These are phyloP conservation scores for Annulohypoxylon moriforme DNA, from an alignment of 495 filamentous ascomycete species.

Conservation along the genomic window DNA sequence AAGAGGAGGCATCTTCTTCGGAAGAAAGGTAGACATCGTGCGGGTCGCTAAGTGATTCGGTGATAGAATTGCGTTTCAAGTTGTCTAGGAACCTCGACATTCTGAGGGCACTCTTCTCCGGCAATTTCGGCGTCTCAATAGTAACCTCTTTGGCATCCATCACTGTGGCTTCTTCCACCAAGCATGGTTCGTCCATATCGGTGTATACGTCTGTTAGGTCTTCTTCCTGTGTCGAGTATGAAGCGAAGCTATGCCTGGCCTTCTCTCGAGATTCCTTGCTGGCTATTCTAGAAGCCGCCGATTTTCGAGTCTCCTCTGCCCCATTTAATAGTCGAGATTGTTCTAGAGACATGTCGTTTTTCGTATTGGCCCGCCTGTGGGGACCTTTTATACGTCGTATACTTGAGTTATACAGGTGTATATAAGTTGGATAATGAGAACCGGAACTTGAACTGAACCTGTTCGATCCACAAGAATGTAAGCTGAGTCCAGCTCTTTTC, in stretches of 20 bases:
- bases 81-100: constrained; percentile 55
- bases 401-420: constrained; percentile 22
- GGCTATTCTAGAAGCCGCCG: constrained; percentile 25
- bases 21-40: constrained; percentile 63
- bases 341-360: constrained; percentile 44
- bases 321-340: constrained; percentile 28
- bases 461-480: constrained; percentile 42
- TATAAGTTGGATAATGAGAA: constrained; percentile 11
- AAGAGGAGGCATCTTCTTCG: constrained; percentile 63
- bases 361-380: constrained; percentile 34
- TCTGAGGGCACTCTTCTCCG: constrained; percentile 58
- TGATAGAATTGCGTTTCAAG: constrained; percentile 54
- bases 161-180: constrained; percentile 45
- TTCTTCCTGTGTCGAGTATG: constrained; percentile 38
- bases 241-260: constrained; percentile 38
- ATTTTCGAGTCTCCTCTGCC: constrained; percentile 8
- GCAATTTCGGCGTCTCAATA: constrained; percentile 49
- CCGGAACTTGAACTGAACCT: constrained; percentile 35
- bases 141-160: constrained; percentile 45
- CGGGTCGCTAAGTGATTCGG: constrained; percentile 48
- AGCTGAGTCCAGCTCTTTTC: constrained; percentile 49
- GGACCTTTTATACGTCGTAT: constrained; percentile 15
- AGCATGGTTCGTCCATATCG: constrained; percentile 45
- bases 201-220: constrained; percentile 43
- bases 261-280: constrained; percentile 28